Percentiles rank a stretch among this genome's conserved stretches.
Evolutionary conservation across 106 monocot species (phyloP).

Genomic region (Cymbidium sinense): DNA sequence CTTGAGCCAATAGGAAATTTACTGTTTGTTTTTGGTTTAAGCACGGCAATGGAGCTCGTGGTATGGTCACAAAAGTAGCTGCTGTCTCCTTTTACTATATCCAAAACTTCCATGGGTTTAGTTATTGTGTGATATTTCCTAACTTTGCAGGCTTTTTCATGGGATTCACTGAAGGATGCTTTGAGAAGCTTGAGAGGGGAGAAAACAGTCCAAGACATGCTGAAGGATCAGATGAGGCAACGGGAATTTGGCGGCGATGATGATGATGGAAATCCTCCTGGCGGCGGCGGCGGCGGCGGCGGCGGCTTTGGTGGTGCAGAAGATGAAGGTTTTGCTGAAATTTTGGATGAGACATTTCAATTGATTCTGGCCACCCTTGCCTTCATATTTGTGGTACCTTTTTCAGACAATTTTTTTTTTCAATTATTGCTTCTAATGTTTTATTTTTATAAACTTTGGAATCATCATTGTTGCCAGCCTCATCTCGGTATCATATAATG

Average conservation of each 20-base stretch:
- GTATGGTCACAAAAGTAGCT: not conserved
- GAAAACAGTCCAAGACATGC: slow-evolving; percentile 2
- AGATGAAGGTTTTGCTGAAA: slow-evolving; percentile 33
- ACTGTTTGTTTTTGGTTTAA: no score
- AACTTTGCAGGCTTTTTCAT: not conserved
- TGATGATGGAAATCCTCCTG: slow-evolving; percentile 19
- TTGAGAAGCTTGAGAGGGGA: not conserved
- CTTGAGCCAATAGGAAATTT: not conserved
- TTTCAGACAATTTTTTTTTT: not conserved
- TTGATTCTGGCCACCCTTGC: slow-evolving; percentile 50
- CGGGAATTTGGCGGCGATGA: slow-evolving; percentile 9
- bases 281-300: slow-evolving; percentile 25
- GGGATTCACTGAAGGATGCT: slow-evolving; percentile 11
- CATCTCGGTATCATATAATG: not conserved
- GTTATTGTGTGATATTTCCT: not conserved
- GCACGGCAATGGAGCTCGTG: no score
- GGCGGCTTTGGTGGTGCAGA: slow-evolving; percentile 31
- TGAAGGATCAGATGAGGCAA: not conserved
- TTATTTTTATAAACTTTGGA: not conserved
- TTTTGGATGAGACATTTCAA: slow-evolving; percentile 46
- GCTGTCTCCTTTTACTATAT: not conserved
- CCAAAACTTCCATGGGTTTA: not conserved
- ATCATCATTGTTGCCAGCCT: not conserved
- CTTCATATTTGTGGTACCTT: slow-evolving; percentile 51
- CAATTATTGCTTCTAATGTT: not conserved